Percentiles rank a stretch among this genome's conserved stretches.
Evolutionary conservation across 2,329 filamentous ascomycete species (phyloP).

Genomic region (Colletotrichum sublineola): DNA sequence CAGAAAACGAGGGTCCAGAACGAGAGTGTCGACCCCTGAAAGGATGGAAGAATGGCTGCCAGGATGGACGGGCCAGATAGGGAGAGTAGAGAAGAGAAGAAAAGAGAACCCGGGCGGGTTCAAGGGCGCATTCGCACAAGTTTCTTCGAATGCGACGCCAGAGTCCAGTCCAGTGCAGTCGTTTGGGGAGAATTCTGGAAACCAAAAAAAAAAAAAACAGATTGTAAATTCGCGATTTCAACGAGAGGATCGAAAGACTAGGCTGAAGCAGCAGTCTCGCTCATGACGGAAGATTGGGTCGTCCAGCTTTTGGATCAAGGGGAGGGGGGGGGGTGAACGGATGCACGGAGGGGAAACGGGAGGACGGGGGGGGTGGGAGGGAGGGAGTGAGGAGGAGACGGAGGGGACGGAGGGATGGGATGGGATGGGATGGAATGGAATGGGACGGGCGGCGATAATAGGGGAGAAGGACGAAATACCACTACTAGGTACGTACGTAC

Average conservation of each 20-base stretch:
- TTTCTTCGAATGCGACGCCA: neutral
- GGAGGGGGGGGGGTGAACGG: neutral
- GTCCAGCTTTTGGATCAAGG: slow-evolving; percentile 13
- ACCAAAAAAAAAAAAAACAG: neutral
- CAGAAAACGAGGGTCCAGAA: neutral
- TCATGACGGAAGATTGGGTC: slow-evolving; percentile 12
- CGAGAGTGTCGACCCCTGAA: neutral
- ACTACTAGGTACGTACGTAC: too few relatives aligned
- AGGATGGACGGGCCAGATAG: neutral
- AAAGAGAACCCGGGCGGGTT: neutral
- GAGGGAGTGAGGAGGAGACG: neutral
- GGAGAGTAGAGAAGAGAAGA: neutral
- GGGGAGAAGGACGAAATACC: neutral
- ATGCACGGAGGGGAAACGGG: neutral
- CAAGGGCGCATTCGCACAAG: neutral
- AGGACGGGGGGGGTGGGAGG: neutral
- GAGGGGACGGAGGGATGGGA: neutral
- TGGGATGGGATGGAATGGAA: neutral
- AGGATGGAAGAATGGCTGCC: neutral
- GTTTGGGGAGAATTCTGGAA: neutral
- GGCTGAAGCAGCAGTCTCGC: slow-evolving; percentile 5
- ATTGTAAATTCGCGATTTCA: neutral
- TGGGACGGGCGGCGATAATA: neutral
- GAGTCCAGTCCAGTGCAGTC: slow-evolving; percentile 7
- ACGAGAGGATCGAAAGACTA: slow-evolving; percentile 4